A percentile compares a stretch with the other conserved stretches of the same genome.
These are phyloP conservation scores for Neoboletus brunneissimus DNA, from an alignment of 768 basidiomycete genomes.

Conservation along the genomic window DNA sequence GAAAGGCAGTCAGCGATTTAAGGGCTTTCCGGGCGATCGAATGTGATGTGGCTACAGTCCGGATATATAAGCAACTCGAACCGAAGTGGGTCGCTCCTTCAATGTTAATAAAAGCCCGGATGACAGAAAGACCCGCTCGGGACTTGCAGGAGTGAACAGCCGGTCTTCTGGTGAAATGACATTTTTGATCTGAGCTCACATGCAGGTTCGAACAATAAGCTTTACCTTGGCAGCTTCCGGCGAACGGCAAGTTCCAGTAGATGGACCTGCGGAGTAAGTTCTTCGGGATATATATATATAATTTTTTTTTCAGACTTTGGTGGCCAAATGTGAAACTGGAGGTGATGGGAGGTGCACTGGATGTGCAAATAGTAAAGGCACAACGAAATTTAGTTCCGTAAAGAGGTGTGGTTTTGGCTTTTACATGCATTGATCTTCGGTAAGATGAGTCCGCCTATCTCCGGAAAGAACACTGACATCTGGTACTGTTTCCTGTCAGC, in stretches of 20 bases:
- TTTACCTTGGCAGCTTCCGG: slow-evolving; percentile 29
- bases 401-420: slow-evolving; percentile 32
- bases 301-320: not conserved
- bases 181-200: slow-evolving; percentile 23
- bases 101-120: slow-evolving; percentile 30
- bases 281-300: slow-evolving; percentile 13
- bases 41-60: slow-evolving; percentile 27
- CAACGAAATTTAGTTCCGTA: slow-evolving; percentile 31
- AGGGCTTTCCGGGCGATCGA: slow-evolving; percentile 22
- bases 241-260: slow-evolving; percentile 27
- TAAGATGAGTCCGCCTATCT: slow-evolving; percentile 32
- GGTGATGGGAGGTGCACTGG: slow-evolving; percentile 7
- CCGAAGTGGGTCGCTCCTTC: slow-evolving; percentile 28
- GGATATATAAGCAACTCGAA: slow-evolving; percentile 26
- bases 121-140: slow-evolving; percentile 29
- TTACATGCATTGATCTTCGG: slow-evolving; percentile 32
- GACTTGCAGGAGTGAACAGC: slow-evolving; percentile 20
- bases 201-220: slow-evolving; percentile 29
- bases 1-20: slow-evolving; percentile 21
- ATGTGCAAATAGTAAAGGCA: slow-evolving; percentile 21
- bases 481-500: slow-evolving; percentile 4
- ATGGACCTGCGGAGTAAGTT: slow-evolving; percentile 25
- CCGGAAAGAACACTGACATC: slow-evolving; percentile 25
- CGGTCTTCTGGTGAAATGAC: slow-evolving; percentile 25
- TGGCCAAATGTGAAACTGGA: slow-evolving; percentile 1